Base-by-base conservation (phyloP, 1,284 basidiomycete species). In the Ceratobasidium theobromae region DNA sequence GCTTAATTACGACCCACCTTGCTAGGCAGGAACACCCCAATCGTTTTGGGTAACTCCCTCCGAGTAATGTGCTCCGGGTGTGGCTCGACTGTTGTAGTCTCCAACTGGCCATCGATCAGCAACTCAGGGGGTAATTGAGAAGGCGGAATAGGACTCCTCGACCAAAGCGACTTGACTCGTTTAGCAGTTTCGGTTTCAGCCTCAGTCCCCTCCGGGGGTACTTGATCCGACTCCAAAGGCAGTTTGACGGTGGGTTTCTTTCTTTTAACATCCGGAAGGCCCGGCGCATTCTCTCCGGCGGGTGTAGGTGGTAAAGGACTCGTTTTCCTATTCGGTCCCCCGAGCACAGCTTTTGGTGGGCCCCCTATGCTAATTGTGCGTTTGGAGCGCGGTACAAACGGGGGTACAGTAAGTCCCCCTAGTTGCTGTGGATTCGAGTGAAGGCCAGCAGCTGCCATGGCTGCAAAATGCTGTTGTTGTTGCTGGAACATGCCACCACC, bases 21-120 rank as follows among this genome's bases (percentile, higher is more conserved):
- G 67, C 87, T 86, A n/a, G 89, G 89, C 35, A 92, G 77, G 73
- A 89, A 91, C 27, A 92, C 89, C 71, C 90, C 89, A 46, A 92
- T 79, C 1, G 84, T 83, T 68, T 79, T 74, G 1, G 89, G 89
- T 38, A 89, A 76, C 58, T 78, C 73, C 43, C 73, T 71, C 68
- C 84, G 79, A 80, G 80, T 84, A 27, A 73, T 75, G 72, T 90
- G 48, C 18, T 84, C 79, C 52, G 89, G 88, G 76, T 82, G 87
- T 18, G 77, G 70, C 55, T 86, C 84, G 43, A 78, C 79, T 1
- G 86, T 82, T 25, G 75, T 73, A 4, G 80, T 73, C 32, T 87
- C 84, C n/a, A 83, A 82, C 6, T 76, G 54, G 6, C 79, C 72
- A 16, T 73, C 69, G 4, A 76, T 73, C 38, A 79, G 78, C 21